phyloP scores from a whole-genome alignment of 441 rosid species.

The Codiaeum variegatum region DNA sequence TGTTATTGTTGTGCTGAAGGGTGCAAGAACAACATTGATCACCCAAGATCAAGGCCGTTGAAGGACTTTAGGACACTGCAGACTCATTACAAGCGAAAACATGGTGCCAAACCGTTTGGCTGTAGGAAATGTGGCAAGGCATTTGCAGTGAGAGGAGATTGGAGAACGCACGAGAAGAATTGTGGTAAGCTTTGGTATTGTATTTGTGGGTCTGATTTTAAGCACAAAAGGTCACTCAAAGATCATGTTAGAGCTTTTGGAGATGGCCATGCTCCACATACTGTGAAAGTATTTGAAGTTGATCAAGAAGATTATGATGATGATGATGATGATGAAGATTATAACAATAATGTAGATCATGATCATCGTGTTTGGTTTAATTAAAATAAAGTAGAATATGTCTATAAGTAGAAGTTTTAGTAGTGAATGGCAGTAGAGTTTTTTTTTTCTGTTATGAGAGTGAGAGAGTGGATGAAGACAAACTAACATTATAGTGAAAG shows the following conservation, averaged over 20 bases:
- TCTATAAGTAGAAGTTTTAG: neutral
- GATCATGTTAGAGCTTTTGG: slow-evolving; percentile 85
- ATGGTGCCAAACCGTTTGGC: slow-evolving; percentile 68
- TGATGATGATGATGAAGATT: slow-evolving; percentile 20
- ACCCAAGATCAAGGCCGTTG: slow-evolving; percentile 77
- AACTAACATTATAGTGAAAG: slow-evolving; percentile 24
- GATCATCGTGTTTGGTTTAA: slow-evolving; percentile 15
- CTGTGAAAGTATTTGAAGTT: slow-evolving; percentile 34
- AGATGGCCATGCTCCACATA: slow-evolving; percentile 67
- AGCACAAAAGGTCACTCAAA: slow-evolving; percentile 87
- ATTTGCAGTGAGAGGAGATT: slow-evolving; percentile 86
- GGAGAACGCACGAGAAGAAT: slow-evolving; percentile 94
- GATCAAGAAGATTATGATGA: slow-evolving; percentile 39
- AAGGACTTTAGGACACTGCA: slow-evolving; percentile 91
- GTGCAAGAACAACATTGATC: slow-evolving; percentile 82
- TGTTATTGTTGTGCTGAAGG: slow-evolving; percentile 88
- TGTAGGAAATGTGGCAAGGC: slow-evolving; percentile 75
- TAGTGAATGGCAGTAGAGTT: slow-evolving; percentile 6
- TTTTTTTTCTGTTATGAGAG: slow-evolving; percentile 3
- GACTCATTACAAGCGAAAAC: slow-evolving; percentile 85
- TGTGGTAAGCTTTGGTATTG: slow-evolving; percentile 93
- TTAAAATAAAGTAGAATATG: neutral
- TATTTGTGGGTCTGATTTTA: slow-evolving; percentile 81
- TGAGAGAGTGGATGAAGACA: slow-evolving; percentile 22
- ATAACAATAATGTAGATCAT: slow-evolving; percentile 11